phyloP scores from a whole-genome alignment of 805 yeast genomes.

The Candida rishiriensis region DNA sequence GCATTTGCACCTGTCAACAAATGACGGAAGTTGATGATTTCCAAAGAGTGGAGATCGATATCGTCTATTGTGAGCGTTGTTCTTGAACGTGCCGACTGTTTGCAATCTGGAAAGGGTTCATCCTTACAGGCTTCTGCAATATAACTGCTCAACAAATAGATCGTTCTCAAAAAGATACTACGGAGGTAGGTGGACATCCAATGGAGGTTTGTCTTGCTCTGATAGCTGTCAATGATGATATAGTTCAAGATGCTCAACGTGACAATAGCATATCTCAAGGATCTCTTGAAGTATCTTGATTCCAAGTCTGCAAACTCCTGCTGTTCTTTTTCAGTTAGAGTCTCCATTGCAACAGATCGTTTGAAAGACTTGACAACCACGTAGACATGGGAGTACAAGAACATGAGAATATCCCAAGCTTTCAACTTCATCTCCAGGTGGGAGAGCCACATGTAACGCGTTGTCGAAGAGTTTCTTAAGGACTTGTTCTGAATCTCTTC shows the following conservation, averaged over 20 bases:
- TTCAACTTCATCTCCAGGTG: constrained; percentile 12
- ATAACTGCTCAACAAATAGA: constrained; percentile 11
- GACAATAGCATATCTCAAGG: constrained; percentile 12
- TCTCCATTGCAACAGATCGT: constrained; percentile 10
- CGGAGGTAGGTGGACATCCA: constrained; percentile 23
- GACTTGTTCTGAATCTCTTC: constrained; percentile 2
- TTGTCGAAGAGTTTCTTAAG: constrained; percentile 1
- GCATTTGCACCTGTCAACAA: background rate
- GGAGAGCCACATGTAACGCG: background rate
- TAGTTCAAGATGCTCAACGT: constrained; percentile 17
- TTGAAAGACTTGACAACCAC: constrained; percentile 5
- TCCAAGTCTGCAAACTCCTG: constrained; percentile 5
- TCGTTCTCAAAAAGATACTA: constrained; percentile 16
- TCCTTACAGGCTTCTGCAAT: constrained; percentile 7
- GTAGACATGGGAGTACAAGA: constrained; percentile 17
- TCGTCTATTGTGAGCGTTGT: constrained; percentile 13
- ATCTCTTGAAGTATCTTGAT: constrained; percentile 14
- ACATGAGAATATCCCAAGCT: constrained; percentile 16
- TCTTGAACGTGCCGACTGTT: too few species aligned
- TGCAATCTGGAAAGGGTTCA: background rate
- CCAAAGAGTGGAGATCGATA: constrained; percentile 12
- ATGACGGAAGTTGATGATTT: constrained; percentile 9
- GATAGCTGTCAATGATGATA: constrained; percentile 8
- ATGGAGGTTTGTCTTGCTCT: constrained; percentile 5
- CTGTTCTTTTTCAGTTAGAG: constrained; percentile 4